Percentiles rank a stretch among this genome's conserved stretches.
phyloP scores from a whole-genome alignment of 495 filamentous ascomycete species.

The Aspergillus heteromorphus region DNA sequence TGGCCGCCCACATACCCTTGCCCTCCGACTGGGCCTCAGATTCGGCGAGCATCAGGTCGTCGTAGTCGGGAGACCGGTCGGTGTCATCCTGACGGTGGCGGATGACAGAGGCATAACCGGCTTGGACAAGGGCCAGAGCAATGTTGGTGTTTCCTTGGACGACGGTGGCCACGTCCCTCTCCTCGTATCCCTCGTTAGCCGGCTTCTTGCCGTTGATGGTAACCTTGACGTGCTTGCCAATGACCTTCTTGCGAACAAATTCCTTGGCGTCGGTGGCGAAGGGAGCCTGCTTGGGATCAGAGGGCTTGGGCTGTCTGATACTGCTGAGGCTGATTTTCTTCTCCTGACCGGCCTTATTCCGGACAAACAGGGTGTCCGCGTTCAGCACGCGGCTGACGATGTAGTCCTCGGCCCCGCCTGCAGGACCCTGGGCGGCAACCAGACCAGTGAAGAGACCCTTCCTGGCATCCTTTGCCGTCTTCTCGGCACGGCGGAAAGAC shows the following conservation, averaged over 20 bases:
- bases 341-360: slow-evolving; percentile 76
- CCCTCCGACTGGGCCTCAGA: slow-evolving; percentile 75
- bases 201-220: slow-evolving; percentile 86
- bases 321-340: slow-evolving; percentile 90
- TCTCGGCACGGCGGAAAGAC: slow-evolving; percentile 78
- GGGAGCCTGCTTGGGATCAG: slow-evolving; percentile 74
- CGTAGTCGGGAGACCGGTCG: slow-evolving; percentile 89
- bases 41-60: slow-evolving; percentile 85
- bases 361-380: slow-evolving; percentile 82
- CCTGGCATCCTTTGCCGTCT: slow-evolving; percentile 67
- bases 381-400: slow-evolving; percentile 78
- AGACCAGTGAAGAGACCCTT: slow-evolving; percentile 73
- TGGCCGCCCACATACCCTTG: slow-evolving; percentile 92
- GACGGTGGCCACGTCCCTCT: slow-evolving; percentile 88
- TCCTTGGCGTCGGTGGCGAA: slow-evolving; percentile 94
- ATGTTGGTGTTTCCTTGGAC: slow-evolving; percentile 80
- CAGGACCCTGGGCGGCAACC: slow-evolving; percentile 53
- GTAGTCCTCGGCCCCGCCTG: slow-evolving; percentile 61
- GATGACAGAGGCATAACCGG: slow-evolving; percentile 88
- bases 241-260: slow-evolving; percentile 85
- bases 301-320: slow-evolving; percentile 81
- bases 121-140: slow-evolving; percentile 76
- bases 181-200: slow-evolving; percentile 85
- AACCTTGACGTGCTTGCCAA: slow-evolving; percentile 90
- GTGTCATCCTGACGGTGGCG: slow-evolving; percentile 88